phyloP scores from a whole-genome alignment of 495 filamentous ascomycete genomes.

The Penicillium cinerascens region DNA sequence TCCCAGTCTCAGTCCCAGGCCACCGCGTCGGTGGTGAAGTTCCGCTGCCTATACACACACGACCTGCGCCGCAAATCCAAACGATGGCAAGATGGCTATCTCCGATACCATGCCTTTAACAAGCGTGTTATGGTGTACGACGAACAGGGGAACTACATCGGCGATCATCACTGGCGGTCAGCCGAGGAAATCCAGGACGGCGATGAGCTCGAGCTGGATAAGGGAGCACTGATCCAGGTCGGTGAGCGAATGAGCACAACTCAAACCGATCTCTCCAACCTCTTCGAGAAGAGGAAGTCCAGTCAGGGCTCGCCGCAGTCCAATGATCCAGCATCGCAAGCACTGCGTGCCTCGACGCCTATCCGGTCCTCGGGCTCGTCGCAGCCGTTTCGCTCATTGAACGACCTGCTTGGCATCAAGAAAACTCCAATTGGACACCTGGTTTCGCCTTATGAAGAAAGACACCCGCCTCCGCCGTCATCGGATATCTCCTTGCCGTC shows the following conservation, averaged over 20 bases:
- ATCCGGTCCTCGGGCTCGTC: constrained; percentile 26
- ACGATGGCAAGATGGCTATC: constrained; percentile 86
- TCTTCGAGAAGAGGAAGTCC: constrained; percentile 60
- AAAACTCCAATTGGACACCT: constrained; percentile 46
- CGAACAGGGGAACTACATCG: constrained; percentile 70
- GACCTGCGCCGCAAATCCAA: constrained; percentile 85
- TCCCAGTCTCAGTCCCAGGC: constrained; percentile 47
- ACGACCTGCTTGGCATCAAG: constrained; percentile 55
- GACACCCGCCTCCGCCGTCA: constrained; percentile 13
- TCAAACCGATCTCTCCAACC: constrained; percentile 70
- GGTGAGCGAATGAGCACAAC: constrained; percentile 65
- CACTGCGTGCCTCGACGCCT: constrained; percentile 19
- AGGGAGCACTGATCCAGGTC: constrained; percentile 74
- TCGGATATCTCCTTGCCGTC: constrained; percentile 16
- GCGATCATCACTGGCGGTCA: constrained; percentile 78
- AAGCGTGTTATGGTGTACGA: constrained; percentile 90
- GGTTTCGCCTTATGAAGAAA: constrained; percentile 48
- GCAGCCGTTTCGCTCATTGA: constrained; percentile 48
- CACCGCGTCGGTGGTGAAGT: constrained; percentile 75
- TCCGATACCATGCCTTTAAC: constrained; percentile 89
- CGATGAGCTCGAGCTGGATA: constrained; percentile 78
- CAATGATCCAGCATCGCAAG: constrained; percentile 9
- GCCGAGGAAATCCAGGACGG: constrained; percentile 63
- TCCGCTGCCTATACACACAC: constrained; percentile 78
- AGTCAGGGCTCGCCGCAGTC: constrained; percentile 25